phyloP scores from a whole-genome alignment of 176 grass and related monocot species.

The Puya raimondii region DNA sequence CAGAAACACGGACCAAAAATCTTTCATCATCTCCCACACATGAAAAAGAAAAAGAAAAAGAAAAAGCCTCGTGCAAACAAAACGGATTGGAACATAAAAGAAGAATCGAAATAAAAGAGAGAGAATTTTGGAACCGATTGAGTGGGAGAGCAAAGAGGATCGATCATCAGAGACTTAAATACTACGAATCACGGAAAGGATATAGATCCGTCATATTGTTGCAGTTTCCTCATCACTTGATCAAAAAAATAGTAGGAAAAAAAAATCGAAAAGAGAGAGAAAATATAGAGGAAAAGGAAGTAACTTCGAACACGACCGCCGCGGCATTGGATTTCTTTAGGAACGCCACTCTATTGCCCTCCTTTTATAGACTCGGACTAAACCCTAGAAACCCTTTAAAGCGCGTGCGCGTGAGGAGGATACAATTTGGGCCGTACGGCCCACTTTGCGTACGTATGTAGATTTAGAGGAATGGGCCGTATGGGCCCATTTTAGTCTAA shows the following conservation, averaged over 20 bases:
- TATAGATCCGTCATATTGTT: slow-evolving; percentile 51
- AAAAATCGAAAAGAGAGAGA: fast-evolving
- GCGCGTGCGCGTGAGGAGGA: neutral
- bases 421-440: neutral
- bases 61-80: neutral
- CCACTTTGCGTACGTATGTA: too few species aligned
- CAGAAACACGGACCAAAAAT: slow-evolving; percentile 75
- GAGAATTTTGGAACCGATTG: neutral
- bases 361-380: neutral
- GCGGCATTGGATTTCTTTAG: neutral
- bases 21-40: slow-evolving; percentile 43
- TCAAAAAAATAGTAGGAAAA: neutral
- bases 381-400: slow-evolving; percentile 21
- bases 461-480: too few species aligned
- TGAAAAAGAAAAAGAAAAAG: neutral
- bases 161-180: slow-evolving; percentile 65
- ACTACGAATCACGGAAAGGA: slow-evolving; percentile 47
- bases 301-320: neutral
- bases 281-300: neutral
- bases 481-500: too few species aligned
- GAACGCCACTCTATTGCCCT: neutral
- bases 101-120: neutral
- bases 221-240: slow-evolving; percentile 58
- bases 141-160: neutral
- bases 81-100: neutral